Evolutionary conservation across 148 eudicot genomes (phyloP), one percentile per base, ranked within the genome.

Genomic region (Polygonum aviculare): DNA sequence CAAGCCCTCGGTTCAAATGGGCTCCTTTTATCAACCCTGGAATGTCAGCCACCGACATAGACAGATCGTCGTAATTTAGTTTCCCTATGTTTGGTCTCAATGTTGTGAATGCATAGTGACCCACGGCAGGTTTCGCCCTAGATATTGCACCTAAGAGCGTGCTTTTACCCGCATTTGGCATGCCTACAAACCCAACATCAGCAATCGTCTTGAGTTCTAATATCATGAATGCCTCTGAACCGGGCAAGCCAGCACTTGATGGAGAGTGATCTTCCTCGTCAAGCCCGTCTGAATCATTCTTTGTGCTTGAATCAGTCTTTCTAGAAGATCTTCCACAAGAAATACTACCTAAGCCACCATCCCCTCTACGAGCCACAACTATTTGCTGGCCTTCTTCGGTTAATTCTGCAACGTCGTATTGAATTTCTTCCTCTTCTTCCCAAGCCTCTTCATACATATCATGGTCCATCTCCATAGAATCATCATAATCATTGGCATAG

Each of bases 101-200:
- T 35, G 97, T 92, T 77, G 97, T 95, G 80, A 95, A 95, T 50
- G 98, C 92, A 80, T 92, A 95, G 77, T 95, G 88, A 62, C 97
- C 97, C 44, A 95, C 92, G 21, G 72, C 75, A 73, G 96, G 96
- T 80, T 88, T 90, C 63, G 97, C 97, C 86, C 89, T 87, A 12
- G 98, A 95, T 54, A 95, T 81, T 31, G 96, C 92, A 50, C 98
- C 96, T 77, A 95, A 80, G 65, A 95, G 91, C 60, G 98, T 92
- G 82, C 92, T 90, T 87, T 92, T 95, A 72, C 97, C 98, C 14
- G 97, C 97, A 82, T 92, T 95, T 65, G 98, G 98, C 88, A 95
- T 85, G 36, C 97, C 98, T 16, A 95, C 96, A 47, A 95, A 87
- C 75, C 97, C 98, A 65, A 95, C 97, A 82, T 94, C 98, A 70